These are phyloP conservation scores for Nigrograna mackinnonii DNA, from an alignment of 2,329 filamentous ascomycete genomes.

Conservation along the genomic window DNA sequence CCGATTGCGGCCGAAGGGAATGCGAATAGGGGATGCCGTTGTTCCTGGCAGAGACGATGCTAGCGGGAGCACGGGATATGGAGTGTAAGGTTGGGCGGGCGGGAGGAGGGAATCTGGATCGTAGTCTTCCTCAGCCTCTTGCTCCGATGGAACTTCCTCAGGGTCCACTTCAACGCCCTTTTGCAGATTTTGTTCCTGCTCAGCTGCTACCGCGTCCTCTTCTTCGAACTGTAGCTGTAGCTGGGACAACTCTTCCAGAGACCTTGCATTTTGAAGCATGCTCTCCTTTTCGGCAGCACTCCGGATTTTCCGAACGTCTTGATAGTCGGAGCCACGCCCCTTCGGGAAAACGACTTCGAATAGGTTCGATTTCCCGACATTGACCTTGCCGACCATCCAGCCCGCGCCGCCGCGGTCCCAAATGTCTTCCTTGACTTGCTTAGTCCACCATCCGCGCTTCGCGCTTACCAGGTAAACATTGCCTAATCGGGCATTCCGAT, in stretches of 20 bases:
- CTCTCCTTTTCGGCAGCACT: conserved; percentile 33
- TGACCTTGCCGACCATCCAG: conserved; percentile 98
- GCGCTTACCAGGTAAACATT: conserved; percentile 88
- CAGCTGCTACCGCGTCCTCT: conserved; percentile 26
- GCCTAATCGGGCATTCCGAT: conserved; percentile 75
- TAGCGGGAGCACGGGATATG: conserved; percentile 82
- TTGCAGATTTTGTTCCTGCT: conserved; percentile 14
- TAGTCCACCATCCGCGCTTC: conserved; percentile 89
- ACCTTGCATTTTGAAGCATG: conserved; percentile 29
- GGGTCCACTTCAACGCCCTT: conserved; percentile 10
- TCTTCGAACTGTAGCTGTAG: conserved; percentile 32
- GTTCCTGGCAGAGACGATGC: conserved; percentile 89
- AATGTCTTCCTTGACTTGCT: conserved; percentile 81
- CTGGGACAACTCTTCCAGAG: conserved; percentile 11
- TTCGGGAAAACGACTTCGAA: conserved; percentile 88
- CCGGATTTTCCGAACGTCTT: conserved; percentile 39
- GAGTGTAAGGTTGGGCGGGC: conserved; percentile 70
- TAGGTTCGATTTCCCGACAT: conserved; percentile 93
- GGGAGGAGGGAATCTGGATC: conserved; percentile 65
- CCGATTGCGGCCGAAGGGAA: conserved; percentile 82
- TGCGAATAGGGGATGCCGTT: conserved; percentile 90
- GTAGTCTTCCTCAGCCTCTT: conserved; percentile 29
- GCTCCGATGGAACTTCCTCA: too few relatives aligned
- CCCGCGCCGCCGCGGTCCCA: conserved; percentile 81
- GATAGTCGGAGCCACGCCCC: conserved; percentile 48